Conservation (phyloP, 1,139 yeast genomes). For the Nadsonia commutata region DNA sequence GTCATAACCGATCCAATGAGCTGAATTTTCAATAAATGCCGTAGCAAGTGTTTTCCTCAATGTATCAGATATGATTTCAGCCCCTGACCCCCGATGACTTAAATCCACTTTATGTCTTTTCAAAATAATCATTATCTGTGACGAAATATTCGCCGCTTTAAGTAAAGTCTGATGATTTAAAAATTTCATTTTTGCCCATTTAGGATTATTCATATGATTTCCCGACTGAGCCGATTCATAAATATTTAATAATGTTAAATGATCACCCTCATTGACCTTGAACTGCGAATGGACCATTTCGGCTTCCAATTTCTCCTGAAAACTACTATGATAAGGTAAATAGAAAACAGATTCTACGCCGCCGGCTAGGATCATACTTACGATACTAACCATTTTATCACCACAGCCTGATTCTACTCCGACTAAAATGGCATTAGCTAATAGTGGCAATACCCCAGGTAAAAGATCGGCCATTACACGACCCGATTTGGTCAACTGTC, state of each 20-base stretch:
- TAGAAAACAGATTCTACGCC: slow-evolving; percentile 61
- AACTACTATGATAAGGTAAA: slow-evolving; percentile 51
- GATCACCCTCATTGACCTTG: slow-evolving; percentile 84
- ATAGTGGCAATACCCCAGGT: slow-evolving; percentile 25
- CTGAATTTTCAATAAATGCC: not conserved
- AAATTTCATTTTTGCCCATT: slow-evolving; percentile 73
- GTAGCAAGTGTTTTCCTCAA: not conserved
- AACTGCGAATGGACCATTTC: slow-evolving; percentile 31
- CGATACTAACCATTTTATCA: slow-evolving; percentile 64
- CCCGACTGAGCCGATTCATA: slow-evolving; percentile 44
- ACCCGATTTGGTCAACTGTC: slow-evolving; percentile 56
- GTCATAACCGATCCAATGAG: not conserved
- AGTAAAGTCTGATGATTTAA: slow-evolving; percentile 57
- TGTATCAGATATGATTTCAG: not conserved
- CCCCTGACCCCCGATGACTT: not conserved
- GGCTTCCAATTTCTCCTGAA: slow-evolving; percentile 60
- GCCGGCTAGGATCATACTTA: slow-evolving; percentile 63
- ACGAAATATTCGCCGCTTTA: slow-evolving; percentile 29
- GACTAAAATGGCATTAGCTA: slow-evolving; percentile 11
- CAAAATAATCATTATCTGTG: not conserved
- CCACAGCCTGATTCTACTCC: slow-evolving; percentile 34
- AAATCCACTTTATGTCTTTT: not conserved
- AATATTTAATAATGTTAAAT: slow-evolving; percentile 66
- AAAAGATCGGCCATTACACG: slow-evolving; percentile 79
- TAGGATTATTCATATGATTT: slow-evolving; percentile 15